These are phyloP conservation scores for Colletotrichum sp. DNA, from an alignment of 2,329 filamentous ascomycete genomes.

Conservation along the genomic window DNA sequence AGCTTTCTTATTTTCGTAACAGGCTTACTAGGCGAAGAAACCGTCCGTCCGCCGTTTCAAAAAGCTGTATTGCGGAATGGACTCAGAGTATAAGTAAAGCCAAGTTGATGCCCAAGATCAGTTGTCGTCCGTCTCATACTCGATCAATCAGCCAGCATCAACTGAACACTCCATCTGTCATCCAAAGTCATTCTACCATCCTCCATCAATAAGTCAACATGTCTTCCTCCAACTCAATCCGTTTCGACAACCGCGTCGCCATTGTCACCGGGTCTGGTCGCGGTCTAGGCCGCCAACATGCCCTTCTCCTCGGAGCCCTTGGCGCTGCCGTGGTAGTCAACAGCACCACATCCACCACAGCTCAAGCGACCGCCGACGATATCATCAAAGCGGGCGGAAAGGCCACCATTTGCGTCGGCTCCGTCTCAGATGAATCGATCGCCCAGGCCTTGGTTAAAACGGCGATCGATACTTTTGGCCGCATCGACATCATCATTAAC, in stretches of 20 bases:
- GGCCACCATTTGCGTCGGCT: neutral
- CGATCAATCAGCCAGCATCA: neutral
- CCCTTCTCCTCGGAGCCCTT: slow-evolving; percentile 20
- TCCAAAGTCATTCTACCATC: rapidly evolving
- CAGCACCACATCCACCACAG: neutral
- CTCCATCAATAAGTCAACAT: neutral
- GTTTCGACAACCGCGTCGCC: slow-evolving; percentile 16
- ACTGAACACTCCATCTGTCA: neutral
- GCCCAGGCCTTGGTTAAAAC: neutral
- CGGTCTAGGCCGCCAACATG: slow-evolving; percentile 27
- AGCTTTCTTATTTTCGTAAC: neutral
- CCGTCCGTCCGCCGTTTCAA: neutral
- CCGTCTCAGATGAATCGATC: neutral
- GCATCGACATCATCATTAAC: neutral
- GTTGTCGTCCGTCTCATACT: neutral
- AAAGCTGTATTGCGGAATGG: neutral
- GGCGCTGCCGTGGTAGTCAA: slow-evolving; percentile 25
- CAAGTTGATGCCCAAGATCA: neutral
- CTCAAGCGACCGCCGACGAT: neutral
- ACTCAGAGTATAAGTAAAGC: neutral
- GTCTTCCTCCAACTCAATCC: neutral
- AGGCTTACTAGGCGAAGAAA: neutral
- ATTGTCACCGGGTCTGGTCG: slow-evolving; percentile 26
- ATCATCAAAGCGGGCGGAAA: neutral
- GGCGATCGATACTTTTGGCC: neutral